Evolutionary conservation across 1,284 basidiomycete species (phyloP).

Genomic region (Rhodotorula mucilaginosa): DNA sequence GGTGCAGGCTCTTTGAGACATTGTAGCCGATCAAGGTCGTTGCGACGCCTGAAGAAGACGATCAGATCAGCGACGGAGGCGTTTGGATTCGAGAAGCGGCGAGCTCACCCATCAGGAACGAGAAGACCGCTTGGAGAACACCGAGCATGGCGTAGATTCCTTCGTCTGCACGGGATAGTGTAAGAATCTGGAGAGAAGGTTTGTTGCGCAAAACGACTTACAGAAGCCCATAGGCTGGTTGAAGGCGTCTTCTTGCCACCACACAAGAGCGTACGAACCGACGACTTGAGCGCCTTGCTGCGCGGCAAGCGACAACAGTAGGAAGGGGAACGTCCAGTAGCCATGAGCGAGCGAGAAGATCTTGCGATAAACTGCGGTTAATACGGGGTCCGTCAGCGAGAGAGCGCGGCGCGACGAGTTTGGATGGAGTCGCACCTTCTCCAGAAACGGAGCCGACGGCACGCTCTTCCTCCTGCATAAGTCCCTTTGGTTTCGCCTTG

Average conservation of each 20-base stretch:
- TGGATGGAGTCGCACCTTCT: background rate
- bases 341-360: conserved; percentile 68
- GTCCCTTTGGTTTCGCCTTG: conserved; percentile 53
- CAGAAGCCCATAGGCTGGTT: conserved; percentile 28
- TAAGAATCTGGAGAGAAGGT: background rate
- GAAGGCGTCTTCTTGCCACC: conserved; percentile 46
- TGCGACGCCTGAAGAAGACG: conserved; percentile 1
- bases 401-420: background rate
- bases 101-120: conserved; percentile 55
- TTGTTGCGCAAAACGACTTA: background rate
- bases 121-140: conserved; percentile 58
- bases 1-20: conserved; percentile 39
- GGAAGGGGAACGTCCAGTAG: conserved; percentile 58
- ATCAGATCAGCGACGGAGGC: background rate
- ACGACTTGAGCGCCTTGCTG: conserved; percentile 63
- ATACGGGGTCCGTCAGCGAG: too few relatives aligned
- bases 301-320: conserved; percentile 58
- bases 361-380: conserved; percentile 59
- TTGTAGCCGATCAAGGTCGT: conserved; percentile 42
- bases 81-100: conserved; percentile 27
- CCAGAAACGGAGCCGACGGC: conserved; percentile 37
- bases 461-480: conserved; percentile 55
- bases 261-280: conserved; percentile 51
- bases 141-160: conserved; percentile 68
- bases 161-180: conserved; percentile 56